phyloP scores from a whole-genome alignment of 106 monocot genomes.

The Dioscorea zingiberensis region DNA sequence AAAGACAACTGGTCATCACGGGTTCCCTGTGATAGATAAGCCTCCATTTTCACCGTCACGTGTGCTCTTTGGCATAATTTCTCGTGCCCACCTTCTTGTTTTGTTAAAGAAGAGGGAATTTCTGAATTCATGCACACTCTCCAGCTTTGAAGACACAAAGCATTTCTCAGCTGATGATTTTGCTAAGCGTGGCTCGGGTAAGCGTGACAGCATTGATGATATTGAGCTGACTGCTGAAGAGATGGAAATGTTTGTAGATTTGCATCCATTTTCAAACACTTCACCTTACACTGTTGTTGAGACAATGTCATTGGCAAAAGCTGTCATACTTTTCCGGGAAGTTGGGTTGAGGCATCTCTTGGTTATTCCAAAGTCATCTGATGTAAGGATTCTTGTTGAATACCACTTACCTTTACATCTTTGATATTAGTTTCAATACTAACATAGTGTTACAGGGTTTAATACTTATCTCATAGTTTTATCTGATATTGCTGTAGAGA shows the following conservation, averaged over 20 bases:
- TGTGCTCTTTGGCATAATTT: constrained; percentile 58
- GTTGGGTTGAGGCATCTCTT: constrained; percentile 66
- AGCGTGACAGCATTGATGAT: constrained; percentile 44
- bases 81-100: constrained; percentile 71
- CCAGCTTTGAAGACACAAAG: constrained; percentile 6
- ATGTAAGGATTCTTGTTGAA: constrained; percentile 31
- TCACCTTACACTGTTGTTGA: constrained; percentile 73
- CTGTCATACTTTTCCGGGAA: constrained; percentile 56
- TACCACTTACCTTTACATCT: too few relatives aligned
- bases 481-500: constrained; percentile 45
- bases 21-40: constrained; percentile 63
- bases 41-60: constrained; percentile 31
- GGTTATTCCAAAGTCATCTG: constrained; percentile 46
- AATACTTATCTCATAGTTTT: background rate
- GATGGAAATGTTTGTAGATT: constrained; percentile 65
- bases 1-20: constrained; percentile 51
- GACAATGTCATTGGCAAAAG: constrained; percentile 72
- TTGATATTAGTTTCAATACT: background rate
- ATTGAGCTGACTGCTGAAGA: constrained; percentile 41
- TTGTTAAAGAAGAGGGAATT: constrained; percentile 61
- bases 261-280: constrained; percentile 60
- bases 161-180: constrained; percentile 41
- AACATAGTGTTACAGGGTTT: too few relatives aligned
- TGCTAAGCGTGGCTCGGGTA: constrained; percentile 53
- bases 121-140: constrained; percentile 6